Evolutionary conservation across 495 filamentous ascomycete genomes (phyloP), one percentile per base, ranked within the genome.

Genomic region (Aspergillus wentii): DNA sequence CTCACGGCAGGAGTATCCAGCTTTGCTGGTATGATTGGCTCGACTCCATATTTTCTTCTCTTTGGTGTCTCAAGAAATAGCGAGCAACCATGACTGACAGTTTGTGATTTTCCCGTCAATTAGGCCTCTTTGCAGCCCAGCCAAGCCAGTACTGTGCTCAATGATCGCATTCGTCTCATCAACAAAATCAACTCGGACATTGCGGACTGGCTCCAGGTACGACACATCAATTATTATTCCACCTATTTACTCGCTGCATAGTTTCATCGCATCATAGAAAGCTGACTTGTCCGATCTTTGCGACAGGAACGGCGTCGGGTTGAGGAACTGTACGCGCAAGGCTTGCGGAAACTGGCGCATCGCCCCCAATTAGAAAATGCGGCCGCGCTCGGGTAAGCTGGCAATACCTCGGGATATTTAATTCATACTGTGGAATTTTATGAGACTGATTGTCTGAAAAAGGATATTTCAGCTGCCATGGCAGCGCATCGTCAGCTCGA

Each of bases 181-280:
- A 78, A 80, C 41, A 85, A 80, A 56, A 69, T 94, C 71, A 95
- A 99, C 67, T 59, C 71, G 46, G 86, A 95, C 60, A 88, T 99
- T 50, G 91, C 92, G 49, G 90, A 97, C 64, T 99, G 90, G 85
- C 74, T 99, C 35, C 86, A 92, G 81, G 92, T 97, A 83, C 42
- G 68, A 31, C 27, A 33, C 35, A 34, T 33, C 41, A 40, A n/a
- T n/a, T n/a, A n/a, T n/a, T n/a, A 23, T 19, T 19, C 17, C 10
- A 23, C 8, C 8, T 9, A 6, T 17, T 27, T 25, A n/a, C n/a
- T n/a, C n/a, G n/a, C n/a, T n/a, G n/a, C n/a, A n/a, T n/a, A n/a
- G n/a, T n/a, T n/a, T n/a, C n/a, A n/a, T n/a, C n/a, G n/a, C n/a
- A n/a, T n/a, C n/a, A n/a, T n/a, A n/a, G n/a, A n/a, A n/a, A n/a